Base-by-base conservation (phyloP, 1,139 yeast genomes). In the Lodderomyces margitis region DNA sequence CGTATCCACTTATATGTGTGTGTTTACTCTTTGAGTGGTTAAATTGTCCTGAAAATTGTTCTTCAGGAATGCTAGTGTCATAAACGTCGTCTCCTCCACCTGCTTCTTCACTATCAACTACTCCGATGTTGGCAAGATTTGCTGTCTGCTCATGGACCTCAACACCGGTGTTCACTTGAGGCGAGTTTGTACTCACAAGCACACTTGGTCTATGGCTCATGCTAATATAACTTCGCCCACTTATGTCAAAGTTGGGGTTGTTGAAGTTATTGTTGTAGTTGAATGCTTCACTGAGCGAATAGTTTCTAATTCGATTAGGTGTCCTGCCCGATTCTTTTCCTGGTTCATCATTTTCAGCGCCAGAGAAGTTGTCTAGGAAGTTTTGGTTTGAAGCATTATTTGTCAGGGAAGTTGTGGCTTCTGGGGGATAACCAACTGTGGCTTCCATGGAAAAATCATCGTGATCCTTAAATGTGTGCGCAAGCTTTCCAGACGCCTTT, bases 91-190 rank as follows among this genome's bases (percentile, higher is more conserved):
- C 33, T 14, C 37, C 36, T n/a, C 41, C 42, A 15, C 16, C 28
- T 9, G 37, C 46, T 21, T 43, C 50, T 14, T 37, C 46, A 17
- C 44, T 46, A 25, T 70, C 76, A 4, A 79, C 68, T 3, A 83
- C 84, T 1, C 80, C 83, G 41, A 82, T 74, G 27, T 68, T 69
- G 11, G 88, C 85, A 48, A 81, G 67, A 42, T 70, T 78, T 3
- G 83, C 86, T 0, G 87, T 75, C 47, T 81, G 83, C 48, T 80
- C 86, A 46, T 83, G 79, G 36, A 83, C 71, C 14, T 79, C 74
- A 28, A 59, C 55, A 1, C 76, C 75, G 0, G 80, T 66, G 48
- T 71, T 74, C 16, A 78, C 68, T 3, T 62, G 57, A 0, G 77
- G 76, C 2, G 72, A 64, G 38, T 53, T 54, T 15, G 51, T 20